phyloP scores from a whole-genome alignment of 495 filamentous ascomycete genomes.

The Viridothelium virens region DNA sequence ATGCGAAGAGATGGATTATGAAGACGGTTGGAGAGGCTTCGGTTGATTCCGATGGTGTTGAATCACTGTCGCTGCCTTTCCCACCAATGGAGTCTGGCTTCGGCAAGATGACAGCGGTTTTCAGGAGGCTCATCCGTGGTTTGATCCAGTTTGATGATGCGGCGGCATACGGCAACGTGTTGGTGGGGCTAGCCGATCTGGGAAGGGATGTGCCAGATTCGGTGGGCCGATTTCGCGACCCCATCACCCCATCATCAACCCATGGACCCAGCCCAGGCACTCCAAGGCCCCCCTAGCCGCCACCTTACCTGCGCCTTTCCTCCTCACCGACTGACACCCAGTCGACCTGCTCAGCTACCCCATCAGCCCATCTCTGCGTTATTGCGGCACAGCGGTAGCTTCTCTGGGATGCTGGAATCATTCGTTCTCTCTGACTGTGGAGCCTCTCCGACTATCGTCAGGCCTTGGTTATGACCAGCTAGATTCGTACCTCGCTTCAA shows the following conservation, averaged over 20 bases:
- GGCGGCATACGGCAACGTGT: not conserved
- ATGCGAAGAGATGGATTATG: not conserved
- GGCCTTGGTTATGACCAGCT: not conserved
- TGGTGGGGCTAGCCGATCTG: not conserved
- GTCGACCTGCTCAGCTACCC: not conserved
- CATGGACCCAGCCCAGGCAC: too few species aligned
- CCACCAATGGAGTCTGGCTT: not conserved
- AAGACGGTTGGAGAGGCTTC: not conserved
- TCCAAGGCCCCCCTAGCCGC: not conserved
- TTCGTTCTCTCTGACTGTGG: not conserved
- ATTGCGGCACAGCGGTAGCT: not conserved
- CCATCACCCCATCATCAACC: not conserved
- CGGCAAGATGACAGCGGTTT: not conserved
- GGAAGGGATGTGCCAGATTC: not conserved
- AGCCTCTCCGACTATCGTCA: not conserved
- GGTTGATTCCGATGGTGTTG: conserved; percentile 1
- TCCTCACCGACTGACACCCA: not conserved
- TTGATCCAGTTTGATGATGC: not conserved
- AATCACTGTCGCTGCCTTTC: not conserved
- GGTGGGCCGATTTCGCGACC: not conserved
- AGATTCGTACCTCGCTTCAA: not conserved
- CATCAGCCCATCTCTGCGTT: not conserved
- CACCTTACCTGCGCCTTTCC: not conserved
- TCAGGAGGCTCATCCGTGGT: not conserved
- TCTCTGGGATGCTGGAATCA: not conserved